These are phyloP conservation scores for Pseudogymnoascus verrucosus DNA, from an alignment of 2,329 filamentous ascomycete species.

Conservation along the genomic window DNA sequence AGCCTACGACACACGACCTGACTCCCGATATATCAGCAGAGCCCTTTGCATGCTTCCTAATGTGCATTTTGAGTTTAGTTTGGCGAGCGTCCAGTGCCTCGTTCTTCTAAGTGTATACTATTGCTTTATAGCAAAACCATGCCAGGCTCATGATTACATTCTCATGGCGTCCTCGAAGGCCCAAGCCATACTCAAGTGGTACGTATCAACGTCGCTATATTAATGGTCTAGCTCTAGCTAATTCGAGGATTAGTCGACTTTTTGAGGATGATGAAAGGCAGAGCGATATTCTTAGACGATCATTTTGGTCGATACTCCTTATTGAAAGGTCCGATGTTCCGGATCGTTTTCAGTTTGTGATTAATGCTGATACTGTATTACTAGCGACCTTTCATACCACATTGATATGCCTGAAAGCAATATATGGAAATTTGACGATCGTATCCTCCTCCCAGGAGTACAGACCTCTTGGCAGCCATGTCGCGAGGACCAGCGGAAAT, in stretches of 20 bases:
- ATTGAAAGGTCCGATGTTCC: conserved; percentile 18
- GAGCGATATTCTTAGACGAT: conserved; percentile 18
- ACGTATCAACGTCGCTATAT: not conserved
- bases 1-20: conserved; percentile 3
- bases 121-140: conserved; percentile 22
- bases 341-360: not conserved
- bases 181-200: conserved; percentile 23
- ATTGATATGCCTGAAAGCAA: conserved; percentile 25
- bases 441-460: conserved; percentile 21
- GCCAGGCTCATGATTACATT: conserved; percentile 26
- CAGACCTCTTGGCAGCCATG: conserved; percentile 21
- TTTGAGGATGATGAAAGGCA: conserved; percentile 10
- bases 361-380: not conserved
- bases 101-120: conserved; percentile 25
- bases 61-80: conserved; percentile 21
- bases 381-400: conserved; percentile 23
- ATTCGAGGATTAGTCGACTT: conserved; percentile 13
- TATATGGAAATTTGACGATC: conserved; percentile 25
- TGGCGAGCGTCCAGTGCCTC: conserved; percentile 23
- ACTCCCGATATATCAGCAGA: conserved; percentile 12
- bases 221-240: not conserved
- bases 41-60: conserved; percentile 18
- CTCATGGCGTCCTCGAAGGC: conserved; percentile 26
- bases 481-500: conserved; percentile 9
- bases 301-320: conserved; percentile 22